phyloP scores from a whole-genome alignment of 169 alveolate genomes.

The Eimeria necatrix region DNA sequence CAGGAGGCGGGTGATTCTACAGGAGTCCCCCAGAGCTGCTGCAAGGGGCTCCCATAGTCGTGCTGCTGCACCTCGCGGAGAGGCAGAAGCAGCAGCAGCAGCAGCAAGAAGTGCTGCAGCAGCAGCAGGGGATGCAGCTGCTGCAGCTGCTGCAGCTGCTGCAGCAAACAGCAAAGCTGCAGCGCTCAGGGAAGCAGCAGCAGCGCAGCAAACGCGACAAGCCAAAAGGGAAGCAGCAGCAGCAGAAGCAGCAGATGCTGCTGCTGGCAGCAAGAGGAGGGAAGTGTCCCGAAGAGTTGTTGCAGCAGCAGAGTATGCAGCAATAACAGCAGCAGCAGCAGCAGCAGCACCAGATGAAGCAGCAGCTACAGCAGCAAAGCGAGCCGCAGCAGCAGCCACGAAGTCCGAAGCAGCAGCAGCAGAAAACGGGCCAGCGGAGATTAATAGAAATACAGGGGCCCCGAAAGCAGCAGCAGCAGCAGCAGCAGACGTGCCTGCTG shows the following conservation, averaged over 20 bases:
- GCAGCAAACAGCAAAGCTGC: background rate
- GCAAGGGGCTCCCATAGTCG: background rate
- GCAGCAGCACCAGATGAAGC: background rate
- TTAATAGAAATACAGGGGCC: no score
- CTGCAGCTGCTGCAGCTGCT: constrained; percentile 23
- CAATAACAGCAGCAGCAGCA: background rate
- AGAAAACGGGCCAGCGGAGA: no score
- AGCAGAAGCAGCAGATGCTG: constrained; percentile 23
- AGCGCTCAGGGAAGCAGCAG: background rate
- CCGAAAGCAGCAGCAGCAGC: background rate
- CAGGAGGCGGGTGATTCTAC: constrained; percentile 23
- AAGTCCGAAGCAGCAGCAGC: background rate
- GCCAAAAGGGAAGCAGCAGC: constrained; percentile 13
- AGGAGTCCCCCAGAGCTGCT: constrained; percentile 36
- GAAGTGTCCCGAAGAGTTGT: background rate
- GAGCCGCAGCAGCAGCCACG: background rate
- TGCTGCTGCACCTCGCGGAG: background rate
- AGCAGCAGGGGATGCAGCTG: background rate
- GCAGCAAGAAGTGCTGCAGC: background rate
- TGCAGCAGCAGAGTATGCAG: background rate
- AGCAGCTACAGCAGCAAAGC: background rate
- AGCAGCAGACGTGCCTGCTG: background rate
- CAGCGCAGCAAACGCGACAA: background rate
- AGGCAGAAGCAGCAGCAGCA: background rate
- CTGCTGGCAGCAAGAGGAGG: background rate